phyloP scores from a whole-genome alignment of 2,329 filamentous ascomycete genomes.

The Zalaria sp. region DNA sequence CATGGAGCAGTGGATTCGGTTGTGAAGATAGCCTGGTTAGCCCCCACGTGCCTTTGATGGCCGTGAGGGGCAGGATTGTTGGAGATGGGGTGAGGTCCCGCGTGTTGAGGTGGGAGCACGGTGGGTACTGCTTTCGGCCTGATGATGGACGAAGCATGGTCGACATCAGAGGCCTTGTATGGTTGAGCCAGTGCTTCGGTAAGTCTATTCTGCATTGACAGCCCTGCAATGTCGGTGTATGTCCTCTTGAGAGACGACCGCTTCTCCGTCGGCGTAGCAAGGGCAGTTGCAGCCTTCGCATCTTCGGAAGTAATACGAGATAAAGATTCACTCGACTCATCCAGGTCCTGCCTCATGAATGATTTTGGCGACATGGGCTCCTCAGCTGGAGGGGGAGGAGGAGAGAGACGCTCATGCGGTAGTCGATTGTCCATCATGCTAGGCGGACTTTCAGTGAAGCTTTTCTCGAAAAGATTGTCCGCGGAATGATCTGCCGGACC shows the following conservation, averaged over 20 bases:
- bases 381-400: neutral
- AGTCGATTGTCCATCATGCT: slow-evolving; percentile 8
- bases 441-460: slow-evolving; percentile 46
- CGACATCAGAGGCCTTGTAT: slow-evolving; percentile 42
- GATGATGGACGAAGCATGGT: slow-evolving; percentile 15
- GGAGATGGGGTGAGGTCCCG: slow-evolving; percentile 17
- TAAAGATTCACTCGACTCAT: too few relatives aligned
- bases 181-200: slow-evolving; percentile 77
- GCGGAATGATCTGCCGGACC: slow-evolving; percentile 62
- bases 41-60: slow-evolving; percentile 78
- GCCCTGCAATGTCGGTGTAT: slow-evolving; percentile 66
- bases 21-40: slow-evolving; percentile 92
- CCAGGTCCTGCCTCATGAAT: neutral
- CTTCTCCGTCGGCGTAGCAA: slow-evolving; percentile 4
- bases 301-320: too few relatives aligned
- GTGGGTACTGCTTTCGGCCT: slow-evolving; percentile 11
- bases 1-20: slow-evolving; percentile 84
- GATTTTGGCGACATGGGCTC: neutral
- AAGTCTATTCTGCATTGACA: slow-evolving; percentile 66
- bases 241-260: slow-evolving; percentile 55
- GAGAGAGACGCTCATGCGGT: slow-evolving; percentile 1
- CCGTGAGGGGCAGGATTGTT: slow-evolving; percentile 47
- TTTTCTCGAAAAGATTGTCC: slow-evolving; percentile 73
- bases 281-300: neutral
- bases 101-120: slow-evolving; percentile 16